Evolutionary conservation across 306 rosid genomes (phyloP).

Genomic region (Gynostemma pentaphyllum): DNA sequence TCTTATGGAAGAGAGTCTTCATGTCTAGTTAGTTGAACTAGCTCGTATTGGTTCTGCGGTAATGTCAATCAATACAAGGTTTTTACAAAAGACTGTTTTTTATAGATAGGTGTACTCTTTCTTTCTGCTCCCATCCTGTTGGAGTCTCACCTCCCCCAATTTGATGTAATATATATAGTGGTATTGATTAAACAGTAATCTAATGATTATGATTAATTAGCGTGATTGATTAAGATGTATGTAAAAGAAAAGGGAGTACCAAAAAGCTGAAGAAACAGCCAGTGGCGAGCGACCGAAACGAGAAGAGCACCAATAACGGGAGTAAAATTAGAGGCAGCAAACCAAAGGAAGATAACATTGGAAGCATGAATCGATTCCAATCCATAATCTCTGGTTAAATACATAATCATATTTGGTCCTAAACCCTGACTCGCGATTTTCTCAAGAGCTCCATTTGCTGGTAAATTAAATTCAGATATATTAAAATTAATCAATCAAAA

Average conservation of each 20-base stretch:
- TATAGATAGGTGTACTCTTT: no score
- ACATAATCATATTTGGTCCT: constrained; percentile 16
- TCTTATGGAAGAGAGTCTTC: no score
- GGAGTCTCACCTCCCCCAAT: no score
- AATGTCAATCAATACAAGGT: no score
- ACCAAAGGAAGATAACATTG: constrained; percentile 15
- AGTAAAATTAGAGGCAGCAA: constrained; percentile 10
- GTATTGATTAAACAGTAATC: no score
- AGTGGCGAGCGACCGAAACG: constrained; percentile 16
- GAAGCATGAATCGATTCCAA: constrained; percentile 5
- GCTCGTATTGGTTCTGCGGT: no score
- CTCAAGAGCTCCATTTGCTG: constrained; percentile 20
- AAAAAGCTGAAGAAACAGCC: constrained; percentile 10
- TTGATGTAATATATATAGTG: no score
- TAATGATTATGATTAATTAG: no score
- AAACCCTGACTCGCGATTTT: constrained; percentile 13
- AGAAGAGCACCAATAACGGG: constrained; percentile 20
- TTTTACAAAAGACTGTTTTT: no score
- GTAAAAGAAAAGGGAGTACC: constrained; percentile 13
- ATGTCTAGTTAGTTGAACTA: no score
- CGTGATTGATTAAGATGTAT: no score
- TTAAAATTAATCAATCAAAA: background rate
- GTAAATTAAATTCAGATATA: background rate
- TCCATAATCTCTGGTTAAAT: constrained; percentile 16
- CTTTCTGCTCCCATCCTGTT: no score